A percentile compares a stretch with the other conserved stretches of the same genome.
phyloP scores from a whole-genome alignment of 306 rosid genomes.

The Prosopis cineraria region DNA sequence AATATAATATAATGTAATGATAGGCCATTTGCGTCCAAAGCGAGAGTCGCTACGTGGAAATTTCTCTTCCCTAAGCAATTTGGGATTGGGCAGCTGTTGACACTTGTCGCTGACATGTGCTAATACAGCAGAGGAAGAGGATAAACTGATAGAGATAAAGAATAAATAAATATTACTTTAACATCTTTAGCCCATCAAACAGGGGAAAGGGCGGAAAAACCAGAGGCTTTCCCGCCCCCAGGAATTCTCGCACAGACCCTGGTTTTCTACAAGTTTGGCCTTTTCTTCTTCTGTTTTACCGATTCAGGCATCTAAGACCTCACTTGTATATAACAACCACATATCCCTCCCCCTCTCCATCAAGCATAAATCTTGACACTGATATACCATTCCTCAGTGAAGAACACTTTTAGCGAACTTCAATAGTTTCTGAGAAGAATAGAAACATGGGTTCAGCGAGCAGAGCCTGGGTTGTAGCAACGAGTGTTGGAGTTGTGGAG shows the following conservation, averaged over 20 bases:
- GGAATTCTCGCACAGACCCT: background rate
- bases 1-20: background rate
- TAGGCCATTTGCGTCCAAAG: background rate
- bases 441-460: conserved; percentile 32
- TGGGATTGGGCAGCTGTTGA: no score
- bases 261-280: conserved; percentile 10
- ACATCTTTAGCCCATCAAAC: background rate
- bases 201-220: background rate
- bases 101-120: background rate
- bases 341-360: background rate
- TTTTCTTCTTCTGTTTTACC: background rate
- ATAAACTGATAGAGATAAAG: background rate
- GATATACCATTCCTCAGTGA: background rate
- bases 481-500: conserved; percentile 12
- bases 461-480: background rate
- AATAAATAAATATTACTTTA: background rate
- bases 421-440: background rate
- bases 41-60: background rate
- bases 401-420: background rate
- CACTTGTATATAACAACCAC: conserved; percentile 5
- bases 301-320: background rate
- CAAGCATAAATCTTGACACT: background rate
- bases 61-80: background rate
- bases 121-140: background rate
- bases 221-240: background rate